These are phyloP conservation scores for Casuarina equisetifolia DNA, from an alignment of 306 rosid species.

Conservation along the genomic window DNA sequence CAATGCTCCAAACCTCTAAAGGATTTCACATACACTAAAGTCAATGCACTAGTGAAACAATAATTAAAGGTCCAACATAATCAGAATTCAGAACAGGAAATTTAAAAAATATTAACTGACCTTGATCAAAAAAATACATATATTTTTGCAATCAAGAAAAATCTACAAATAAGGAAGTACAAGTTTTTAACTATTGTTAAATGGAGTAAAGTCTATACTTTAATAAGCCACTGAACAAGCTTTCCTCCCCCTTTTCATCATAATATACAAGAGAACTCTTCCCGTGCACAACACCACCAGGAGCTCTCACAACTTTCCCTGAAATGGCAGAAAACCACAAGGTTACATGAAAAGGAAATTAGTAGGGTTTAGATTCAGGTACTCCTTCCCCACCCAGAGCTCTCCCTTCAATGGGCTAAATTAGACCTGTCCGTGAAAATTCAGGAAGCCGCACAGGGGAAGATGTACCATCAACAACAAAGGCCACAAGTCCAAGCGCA, in stretches of 20 bases:
- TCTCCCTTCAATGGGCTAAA: not conserved
- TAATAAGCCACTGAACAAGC: constrained; percentile 71
- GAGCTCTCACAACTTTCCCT: constrained; percentile 89
- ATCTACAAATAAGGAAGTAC: not conserved
- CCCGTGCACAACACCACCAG: constrained; percentile 87
- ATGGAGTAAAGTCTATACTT: constrained; percentile 48
- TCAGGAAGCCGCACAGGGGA: not conserved
- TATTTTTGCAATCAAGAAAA: not conserved
- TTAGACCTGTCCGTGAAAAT: not conserved
- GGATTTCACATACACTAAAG: not conserved
- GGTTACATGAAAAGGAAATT: constrained; percentile 1
- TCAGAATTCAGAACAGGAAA: not conserved
- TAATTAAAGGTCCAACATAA: not conserved
- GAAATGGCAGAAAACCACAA: constrained; percentile 25
- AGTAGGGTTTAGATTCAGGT: not conserved
- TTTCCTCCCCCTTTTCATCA: constrained; percentile 86
- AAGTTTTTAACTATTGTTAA: not conserved
- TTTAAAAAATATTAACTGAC: not conserved
- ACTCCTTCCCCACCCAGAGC: not conserved
- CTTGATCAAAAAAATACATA: no score
- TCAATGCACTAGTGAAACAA: not conserved
- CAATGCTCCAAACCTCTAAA: not conserved
- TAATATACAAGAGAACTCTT: constrained; percentile 78
- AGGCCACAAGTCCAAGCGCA: constrained; percentile 7
- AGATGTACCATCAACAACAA: not conserved